Evolutionary conservation across 2,329 filamentous ascomycete species (phyloP), one percentile per base, ranked within the genome.

Genomic region (Graphilbum sp.): DNA sequence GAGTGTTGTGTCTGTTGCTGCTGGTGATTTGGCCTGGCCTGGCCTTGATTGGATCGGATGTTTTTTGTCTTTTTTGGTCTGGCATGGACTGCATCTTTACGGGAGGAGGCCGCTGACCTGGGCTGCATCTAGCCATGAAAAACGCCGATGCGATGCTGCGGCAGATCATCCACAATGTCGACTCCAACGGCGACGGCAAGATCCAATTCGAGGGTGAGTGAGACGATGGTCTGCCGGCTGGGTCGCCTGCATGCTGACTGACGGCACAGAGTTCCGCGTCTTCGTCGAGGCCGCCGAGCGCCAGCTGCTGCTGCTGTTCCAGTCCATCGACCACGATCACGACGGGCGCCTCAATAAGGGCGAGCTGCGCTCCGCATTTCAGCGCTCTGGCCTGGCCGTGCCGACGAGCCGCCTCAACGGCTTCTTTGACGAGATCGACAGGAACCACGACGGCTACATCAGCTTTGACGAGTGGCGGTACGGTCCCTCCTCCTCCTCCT

Each of bases 381-480:
- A 76, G 43, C 70, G 67, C 37, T 80, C 84, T 30, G 87, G 87
- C 25, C 66, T 98, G 36, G 69, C 75, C 9, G 79, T 96, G 12
- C 80, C 86, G 18, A 75, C 67, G 47, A 72, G 76, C 39, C 81
- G 85, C 52, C 63, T 98, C 34, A 72, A 84, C 45, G 72, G 76
- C 45, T 96, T 98, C 62, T 95, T 98, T 54, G 63, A 72, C 46
- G 80, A 94, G 54, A 80, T 98, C 50, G 90, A 98, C 56, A 69
- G 73, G 53, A 88, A 98, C 60, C 72, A 79, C 48, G 87, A 98
- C 55, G 86, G 86, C 35, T 75, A 64, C 45, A 93, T 96, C 49
- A 86, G 70, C 45, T 96, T 93, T 59, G 77, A 85, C 47, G 90
- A 98, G 68, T 96, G 90, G 90, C 79, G 88, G 88, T 95, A 75